A percentile compares a stretch with the other conserved stretches of the same genome.
Evolutionary conservation across 2,329 filamentous ascomycete genomes (phyloP).

Genomic region (Conoideocrella luteorostrata): DNA sequence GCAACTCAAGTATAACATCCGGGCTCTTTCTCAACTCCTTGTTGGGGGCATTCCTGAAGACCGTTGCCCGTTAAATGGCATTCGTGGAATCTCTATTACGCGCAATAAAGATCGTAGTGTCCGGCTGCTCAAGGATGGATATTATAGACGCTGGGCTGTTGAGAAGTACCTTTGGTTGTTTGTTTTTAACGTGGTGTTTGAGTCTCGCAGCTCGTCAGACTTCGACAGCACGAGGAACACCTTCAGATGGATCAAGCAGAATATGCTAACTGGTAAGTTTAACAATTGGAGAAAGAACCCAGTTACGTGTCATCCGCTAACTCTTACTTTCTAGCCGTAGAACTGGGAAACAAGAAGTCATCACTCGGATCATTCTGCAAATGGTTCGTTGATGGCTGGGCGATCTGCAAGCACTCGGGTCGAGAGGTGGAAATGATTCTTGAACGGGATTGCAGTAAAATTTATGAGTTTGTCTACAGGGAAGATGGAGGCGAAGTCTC

Average conservation of each 20-base stretch:
- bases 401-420: neutral
- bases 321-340: too few relatives aligned
- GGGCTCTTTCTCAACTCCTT: neutral
- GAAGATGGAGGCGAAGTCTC: neutral
- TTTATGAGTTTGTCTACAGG: neutral
- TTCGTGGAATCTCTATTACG: neutral
- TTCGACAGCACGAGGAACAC: neutral
- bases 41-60: neutral
- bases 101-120: neutral
- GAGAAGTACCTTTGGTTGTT: neutral
- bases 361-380: neutral
- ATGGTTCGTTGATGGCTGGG: neutral
- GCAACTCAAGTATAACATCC: constrained; percentile 1
- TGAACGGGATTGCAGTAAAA: neutral
- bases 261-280: neutral
- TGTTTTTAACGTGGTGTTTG: neutral
- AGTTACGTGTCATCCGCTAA: too few relatives aligned
- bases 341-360: too few relatives aligned
- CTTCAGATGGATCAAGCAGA: neutral
- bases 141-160: neutral
- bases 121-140: neutral
- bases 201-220: neutral
- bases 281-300: too few relatives aligned
- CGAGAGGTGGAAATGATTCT: neutral
- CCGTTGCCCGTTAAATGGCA: neutral